phyloP scores from a whole-genome alignment of 1,284 basidiomycete species.

The Fistulinella cinereoalba region DNA sequence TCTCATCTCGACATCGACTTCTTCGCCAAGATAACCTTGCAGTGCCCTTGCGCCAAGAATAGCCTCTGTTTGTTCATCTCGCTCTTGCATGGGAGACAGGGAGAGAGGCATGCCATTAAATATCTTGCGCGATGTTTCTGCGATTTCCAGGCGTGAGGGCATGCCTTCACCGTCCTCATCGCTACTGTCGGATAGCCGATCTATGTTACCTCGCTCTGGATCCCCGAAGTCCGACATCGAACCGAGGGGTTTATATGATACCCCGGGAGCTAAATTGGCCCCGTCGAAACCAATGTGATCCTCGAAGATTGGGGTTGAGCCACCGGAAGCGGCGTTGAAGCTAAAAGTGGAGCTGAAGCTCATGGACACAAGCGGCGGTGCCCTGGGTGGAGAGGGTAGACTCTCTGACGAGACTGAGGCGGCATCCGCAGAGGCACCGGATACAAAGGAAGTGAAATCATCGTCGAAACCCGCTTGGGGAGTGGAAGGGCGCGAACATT shows the following conservation, averaged over 20 bases:
- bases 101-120: slow-evolving; percentile 41
- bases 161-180: slow-evolving; percentile 39
- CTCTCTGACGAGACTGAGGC: slow-evolving; percentile 2
- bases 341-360: slow-evolving; percentile 26
- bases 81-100: slow-evolving; percentile 19
- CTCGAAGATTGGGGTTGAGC: slow-evolving; percentile 26
- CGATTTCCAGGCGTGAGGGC: slow-evolving; percentile 52
- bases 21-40: slow-evolving; percentile 12
- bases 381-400: slow-evolving; percentile 10
- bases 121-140: slow-evolving; percentile 50
- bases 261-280: slow-evolving; percentile 16
- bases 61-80: neutral
- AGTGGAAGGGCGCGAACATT: slow-evolving; percentile 19
- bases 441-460: slow-evolving; percentile 72
- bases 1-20: slow-evolving; percentile 28
- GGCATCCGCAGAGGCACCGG: slow-evolving; percentile 41
- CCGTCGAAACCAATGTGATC: slow-evolving; percentile 14
- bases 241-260: slow-evolving; percentile 47
- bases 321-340: slow-evolving; percentile 19
- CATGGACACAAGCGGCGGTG: slow-evolving; percentile 10
- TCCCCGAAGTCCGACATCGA: slow-evolving; percentile 49
- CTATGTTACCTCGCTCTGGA: slow-evolving; percentile 19
- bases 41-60: neutral
- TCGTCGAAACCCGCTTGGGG: slow-evolving; percentile 61
- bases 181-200: slow-evolving; percentile 17